Base-by-base conservation (phyloP, 1,139 yeast genomes). In the Suhomyces yuchorum region DNA sequence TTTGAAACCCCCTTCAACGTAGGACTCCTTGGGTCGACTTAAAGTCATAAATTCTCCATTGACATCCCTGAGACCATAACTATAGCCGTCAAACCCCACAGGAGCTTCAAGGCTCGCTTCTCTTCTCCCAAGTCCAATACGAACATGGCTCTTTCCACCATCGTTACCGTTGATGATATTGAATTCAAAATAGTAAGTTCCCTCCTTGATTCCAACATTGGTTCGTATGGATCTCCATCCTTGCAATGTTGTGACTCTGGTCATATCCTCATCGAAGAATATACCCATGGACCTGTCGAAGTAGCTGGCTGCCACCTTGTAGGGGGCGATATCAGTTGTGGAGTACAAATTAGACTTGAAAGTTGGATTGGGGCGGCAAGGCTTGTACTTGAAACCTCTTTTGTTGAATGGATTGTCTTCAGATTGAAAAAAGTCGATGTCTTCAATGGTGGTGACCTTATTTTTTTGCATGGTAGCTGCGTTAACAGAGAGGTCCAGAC, bases 21-120 rank as follows among this genome's bases (percentile, higher is more conserved):
- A 48, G n/a, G 81, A 80, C 19, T 73, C 74, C 40, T 69, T 66
- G 0, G 92, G 90, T 43, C 95, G 74, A 53, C 93, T 84, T 39
- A 87, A 66, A 52, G 93, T 96, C 40, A 93, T 77, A 36, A 80
- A 81, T 53, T 88, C 87, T 1, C 98, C 96, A n/a, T 77, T 77
- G 32, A 79, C 77, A 66, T 92, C 98, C 51, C 98, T 73, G 9
- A 93, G 61, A 0, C 97, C 97, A 64, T 95, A 93, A 0, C 97
- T 93, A 67, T 91, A 93, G 0, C 92, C 95, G 65, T 93, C 98
- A 60, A 82, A 89, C 4, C 99, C 99, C 8, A 92, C 93, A 0
- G 99, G 99, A 0, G 96, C 96, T 56, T 93, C 97, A 43, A 92
- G 68, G 46, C 91, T 81, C 1, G 97, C 96, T 61, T 93, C 99